phyloP scores from a whole-genome alignment of 352 stramenopile genomes.

The Phytophthora sp. region DNA sequence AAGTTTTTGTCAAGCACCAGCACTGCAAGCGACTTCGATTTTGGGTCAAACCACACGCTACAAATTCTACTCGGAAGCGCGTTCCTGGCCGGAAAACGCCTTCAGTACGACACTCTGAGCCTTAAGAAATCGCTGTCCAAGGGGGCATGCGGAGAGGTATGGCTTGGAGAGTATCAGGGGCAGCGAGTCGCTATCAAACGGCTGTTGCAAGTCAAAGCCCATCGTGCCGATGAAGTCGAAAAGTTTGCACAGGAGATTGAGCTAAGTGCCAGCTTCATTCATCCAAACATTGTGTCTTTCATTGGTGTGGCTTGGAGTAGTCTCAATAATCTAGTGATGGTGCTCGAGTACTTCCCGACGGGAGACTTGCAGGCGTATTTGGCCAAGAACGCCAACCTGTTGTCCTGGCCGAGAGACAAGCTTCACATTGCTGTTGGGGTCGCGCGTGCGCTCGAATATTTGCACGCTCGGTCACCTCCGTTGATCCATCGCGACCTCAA shows the following conservation, averaged over 20 bases:
- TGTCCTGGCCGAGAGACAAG: constrained; percentile 45
- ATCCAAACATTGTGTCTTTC: constrained; percentile 44
- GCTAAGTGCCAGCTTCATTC: constrained; percentile 36
- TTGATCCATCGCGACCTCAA: constrained; percentile 48
- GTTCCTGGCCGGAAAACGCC: constrained; percentile 18
- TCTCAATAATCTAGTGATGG: constrained; percentile 53
- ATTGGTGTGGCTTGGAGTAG: constrained; percentile 54
- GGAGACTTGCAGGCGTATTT: constrained; percentile 53
- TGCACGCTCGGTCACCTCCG: constrained; percentile 29
- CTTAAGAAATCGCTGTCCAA: constrained; percentile 44
- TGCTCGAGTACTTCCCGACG: constrained; percentile 47
- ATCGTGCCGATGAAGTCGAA: constrained; percentile 41
- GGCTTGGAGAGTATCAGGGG: constrained; percentile 38
- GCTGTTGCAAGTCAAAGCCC: constrained; percentile 35
- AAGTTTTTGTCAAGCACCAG: constrained; percentile 5
- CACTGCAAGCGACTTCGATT: constrained; percentile 2
- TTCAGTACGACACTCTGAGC: constrained; percentile 30
- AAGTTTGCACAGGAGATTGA: constrained; percentile 47
- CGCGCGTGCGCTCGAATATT: constrained; percentile 39
- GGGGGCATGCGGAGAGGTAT: constrained; percentile 62
- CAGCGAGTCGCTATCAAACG: constrained; percentile 51
- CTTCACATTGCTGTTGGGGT: constrained; percentile 44
- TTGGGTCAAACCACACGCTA: constrained; percentile 22
- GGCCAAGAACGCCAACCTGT: constrained; percentile 17
- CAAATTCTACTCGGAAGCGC: constrained; percentile 26